Evolutionary conservation across 495 filamentous ascomycete genomes (phyloP), one percentile per base, ranked within the genome.

Genomic region (Daldinia caldariorum): DNA sequence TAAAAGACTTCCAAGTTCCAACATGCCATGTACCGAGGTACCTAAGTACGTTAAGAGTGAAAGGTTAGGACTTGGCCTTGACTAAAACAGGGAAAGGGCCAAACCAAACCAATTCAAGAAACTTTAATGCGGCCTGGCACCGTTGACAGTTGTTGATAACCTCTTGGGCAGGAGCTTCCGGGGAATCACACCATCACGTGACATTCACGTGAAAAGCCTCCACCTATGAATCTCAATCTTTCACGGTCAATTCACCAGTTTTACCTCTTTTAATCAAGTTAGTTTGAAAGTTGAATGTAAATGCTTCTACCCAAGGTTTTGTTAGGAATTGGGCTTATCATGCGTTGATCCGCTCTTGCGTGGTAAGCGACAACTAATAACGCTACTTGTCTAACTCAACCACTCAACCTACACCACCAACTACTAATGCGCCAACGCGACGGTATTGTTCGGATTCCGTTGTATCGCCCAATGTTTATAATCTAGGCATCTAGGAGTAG

Each of bases 121-220:
- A 53, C 49, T 26, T 26, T 58, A 62, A 18, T n/a, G 34, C 54
- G 60, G 60, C 32, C 60, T 54, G 60, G 54, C 22, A 32, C 7
- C 26, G 26, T 14, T 32, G 13, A 53, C 12, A 32, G 13, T 32
- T 16, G 49, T 53, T 53, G 4, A 47, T 53, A 14, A 32, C 35
- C n/a, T n/a, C n/a, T 39, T 16, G 9, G 55, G 43, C 22, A 58
- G 54, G 54, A 56, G 39, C 50, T 35, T 29, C 62, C 61, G 31
- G 35, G 62, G 57, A 37, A 66, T 63, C 61, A 54, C 41, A 66
- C 56, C 61, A 72, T 74, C 72, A 74, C 72, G 72, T 74, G 72
- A 61, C 51, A 45, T 29, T 71, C 72, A 74, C 67, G 72, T 74
- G 72, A 31, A 0, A n/a, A 20, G 20, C 72, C 68, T 74, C 72